Percentiles rank a stretch among this genome's conserved stretches.
Evolutionary conservation across 495 filamentous ascomycete genomes (phyloP).

Genomic region (Penicillium samsonianum): DNA sequence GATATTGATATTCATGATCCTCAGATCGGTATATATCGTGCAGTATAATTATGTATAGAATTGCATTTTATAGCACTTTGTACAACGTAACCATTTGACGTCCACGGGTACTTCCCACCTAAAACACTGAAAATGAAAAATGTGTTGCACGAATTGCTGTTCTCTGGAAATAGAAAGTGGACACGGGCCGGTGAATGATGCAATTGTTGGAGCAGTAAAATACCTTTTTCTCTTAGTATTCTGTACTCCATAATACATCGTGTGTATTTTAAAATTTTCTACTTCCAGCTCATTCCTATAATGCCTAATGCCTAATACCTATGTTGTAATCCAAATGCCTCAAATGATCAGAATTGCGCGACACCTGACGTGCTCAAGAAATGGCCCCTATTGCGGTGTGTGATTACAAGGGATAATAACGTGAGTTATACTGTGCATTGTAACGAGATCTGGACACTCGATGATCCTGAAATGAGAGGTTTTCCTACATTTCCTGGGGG

Average conservation of each 20-base stretch:
- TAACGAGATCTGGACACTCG: constrained; percentile 7
- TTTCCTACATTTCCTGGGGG: constrained; percentile 31
- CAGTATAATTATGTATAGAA: neutral
- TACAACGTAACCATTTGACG: neutral
- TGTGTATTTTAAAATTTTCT: neutral
- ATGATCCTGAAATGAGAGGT: constrained; percentile 19
- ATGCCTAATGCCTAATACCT: too few species aligned
- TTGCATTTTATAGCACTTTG: neutral
- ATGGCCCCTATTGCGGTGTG: constrained; percentile 9
- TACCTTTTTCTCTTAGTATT: constrained; percentile 1
- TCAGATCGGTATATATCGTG: neutral
- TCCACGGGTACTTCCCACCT: neutral
- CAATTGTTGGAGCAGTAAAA: constrained; percentile 13
- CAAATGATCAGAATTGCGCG: neutral
- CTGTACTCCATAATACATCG: neutral
- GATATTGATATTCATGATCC: constrained; percentile 5
- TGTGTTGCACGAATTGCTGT: neutral
- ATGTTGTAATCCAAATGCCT: too few species aligned
- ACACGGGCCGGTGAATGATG: constrained; percentile 11
- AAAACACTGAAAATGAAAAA: too few species aligned
- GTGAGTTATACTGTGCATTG: constrained; percentile 20
- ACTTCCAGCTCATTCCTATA: too few species aligned
- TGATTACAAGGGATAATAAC: constrained; percentile 3
- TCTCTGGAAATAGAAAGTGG: constrained; percentile 11
- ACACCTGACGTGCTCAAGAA: constrained; percentile 3